Evolutionary conservation across 2,329 filamentous ascomycete species (phyloP).

Genomic region (Cytospora schulzeri): DNA sequence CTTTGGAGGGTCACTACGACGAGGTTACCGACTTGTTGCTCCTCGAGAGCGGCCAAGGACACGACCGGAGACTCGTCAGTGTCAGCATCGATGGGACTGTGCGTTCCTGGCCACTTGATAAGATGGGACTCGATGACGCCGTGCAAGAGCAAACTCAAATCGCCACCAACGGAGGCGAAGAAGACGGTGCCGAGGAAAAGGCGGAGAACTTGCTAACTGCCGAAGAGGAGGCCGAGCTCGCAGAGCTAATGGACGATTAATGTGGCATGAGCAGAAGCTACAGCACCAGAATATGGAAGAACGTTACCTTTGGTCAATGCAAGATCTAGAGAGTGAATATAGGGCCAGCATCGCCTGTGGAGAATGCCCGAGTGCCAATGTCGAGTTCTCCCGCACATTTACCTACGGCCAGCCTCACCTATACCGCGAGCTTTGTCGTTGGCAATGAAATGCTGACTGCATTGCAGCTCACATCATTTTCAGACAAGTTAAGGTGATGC

Average conservation of each 20-base stretch:
- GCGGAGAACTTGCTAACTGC: slow-evolving; percentile 65
- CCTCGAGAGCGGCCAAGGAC: slow-evolving; percentile 45
- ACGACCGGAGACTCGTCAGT: slow-evolving; percentile 65
- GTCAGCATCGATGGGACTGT: slow-evolving; percentile 90
- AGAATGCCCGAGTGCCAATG: not conserved
- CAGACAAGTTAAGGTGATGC: not conserved
- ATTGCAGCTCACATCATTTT: not conserved
- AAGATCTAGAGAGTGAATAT: too few species aligned
- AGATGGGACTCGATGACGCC: slow-evolving; percentile 55
- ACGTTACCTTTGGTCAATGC: not conserved
- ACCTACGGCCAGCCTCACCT: not conserved
- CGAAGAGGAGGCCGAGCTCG: slow-evolving; percentile 89
- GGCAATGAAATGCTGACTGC: not conserved
- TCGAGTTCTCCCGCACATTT: not conserved
- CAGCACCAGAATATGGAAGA: not conserved
- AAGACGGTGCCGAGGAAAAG: slow-evolving; percentile 48
- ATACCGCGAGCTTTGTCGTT: not conserved
- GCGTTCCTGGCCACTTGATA: slow-evolving; percentile 76
- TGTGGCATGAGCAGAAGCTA: slow-evolving; percentile 32
- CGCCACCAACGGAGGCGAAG: slow-evolving; percentile 53
- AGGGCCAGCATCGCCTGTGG: too few species aligned
- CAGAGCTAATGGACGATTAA: slow-evolving; percentile 84
- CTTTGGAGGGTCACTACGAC: slow-evolving; percentile 84
- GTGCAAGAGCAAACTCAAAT: slow-evolving; percentile 53
- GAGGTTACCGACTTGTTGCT: slow-evolving; percentile 83